Evolutionary conservation across 2,329 filamentous ascomycete species (phyloP).

Genomic region (Epichloe sp.): DNA sequence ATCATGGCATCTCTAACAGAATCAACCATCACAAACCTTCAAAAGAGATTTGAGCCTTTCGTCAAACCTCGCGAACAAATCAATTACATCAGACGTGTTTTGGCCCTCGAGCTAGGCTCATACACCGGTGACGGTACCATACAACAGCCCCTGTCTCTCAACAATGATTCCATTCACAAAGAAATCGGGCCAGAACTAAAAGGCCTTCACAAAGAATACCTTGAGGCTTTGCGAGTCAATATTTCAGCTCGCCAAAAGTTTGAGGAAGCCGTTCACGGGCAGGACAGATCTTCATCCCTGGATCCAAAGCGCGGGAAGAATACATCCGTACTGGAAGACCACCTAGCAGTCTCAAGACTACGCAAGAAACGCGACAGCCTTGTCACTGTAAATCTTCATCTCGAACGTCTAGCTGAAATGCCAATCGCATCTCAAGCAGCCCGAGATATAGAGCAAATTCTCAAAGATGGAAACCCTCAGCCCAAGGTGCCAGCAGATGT

Average conservation of each 20-base stretch:
- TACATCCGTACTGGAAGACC: slow-evolving; percentile 29
- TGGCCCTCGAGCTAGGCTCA: slow-evolving; percentile 40
- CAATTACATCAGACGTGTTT: slow-evolving; percentile 39
- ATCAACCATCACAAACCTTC: slow-evolving; percentile 20
- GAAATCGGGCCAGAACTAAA: slow-evolving; percentile 24
- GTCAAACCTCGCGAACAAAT: slow-evolving; percentile 45
- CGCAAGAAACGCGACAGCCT: slow-evolving; percentile 39
- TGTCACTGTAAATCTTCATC: slow-evolving; percentile 34
- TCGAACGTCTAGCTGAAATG: slow-evolving; percentile 37
- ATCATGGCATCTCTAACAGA: slow-evolving; percentile 22
- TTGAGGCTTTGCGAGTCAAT: slow-evolving; percentile 40
- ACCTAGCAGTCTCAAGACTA: slow-evolving; percentile 37
- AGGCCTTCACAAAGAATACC: slow-evolving; percentile 40
- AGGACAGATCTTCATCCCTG: not conserved
- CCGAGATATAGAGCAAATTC: slow-evolving; percentile 35
- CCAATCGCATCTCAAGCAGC: slow-evolving; percentile 37
- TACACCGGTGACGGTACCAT: slow-evolving; percentile 30
- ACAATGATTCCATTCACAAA: slow-evolving; percentile 25
- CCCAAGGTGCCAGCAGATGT: slow-evolving; percentile 40
- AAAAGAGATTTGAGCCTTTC: slow-evolving; percentile 34
- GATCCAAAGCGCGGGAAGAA: slow-evolving; percentile 7
- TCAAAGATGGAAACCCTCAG: slow-evolving; percentile 28
- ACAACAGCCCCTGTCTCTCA: slow-evolving; percentile 34
- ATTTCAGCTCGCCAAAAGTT: slow-evolving; percentile 37
- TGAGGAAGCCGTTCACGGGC: slow-evolving; percentile 19